Evolutionary conservation across 169 alveolate species (phyloP).

Genomic region (Cryptosporidium ubiquitum): DNA sequence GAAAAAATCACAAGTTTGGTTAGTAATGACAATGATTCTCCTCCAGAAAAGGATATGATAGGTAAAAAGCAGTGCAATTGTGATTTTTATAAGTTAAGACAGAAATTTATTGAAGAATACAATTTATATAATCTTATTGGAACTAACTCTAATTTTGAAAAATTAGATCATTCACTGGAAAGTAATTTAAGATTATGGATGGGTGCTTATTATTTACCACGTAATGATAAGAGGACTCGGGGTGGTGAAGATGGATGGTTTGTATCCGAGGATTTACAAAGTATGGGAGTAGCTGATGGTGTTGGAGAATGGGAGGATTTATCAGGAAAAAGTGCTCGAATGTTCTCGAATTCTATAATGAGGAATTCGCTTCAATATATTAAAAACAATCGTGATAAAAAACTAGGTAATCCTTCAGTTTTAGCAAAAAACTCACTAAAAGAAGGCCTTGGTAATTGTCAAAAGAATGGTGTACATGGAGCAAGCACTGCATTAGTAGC

Average conservation of each 20-base stretch:
- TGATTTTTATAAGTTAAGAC: constrained; percentile 40
- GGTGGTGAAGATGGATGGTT: constrained; percentile 82
- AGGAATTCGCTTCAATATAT: constrained; percentile 37
- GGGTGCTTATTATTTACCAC: constrained; percentile 77
- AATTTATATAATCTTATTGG: constrained; percentile 5
- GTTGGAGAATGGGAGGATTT: constrained; percentile 80
- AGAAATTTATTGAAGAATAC: constrained; percentile 33
- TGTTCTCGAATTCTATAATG: constrained; percentile 76
- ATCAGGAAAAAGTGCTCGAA: constrained; percentile 77
- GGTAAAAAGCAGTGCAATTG: constrained; percentile 18
- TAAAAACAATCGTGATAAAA: neutral
- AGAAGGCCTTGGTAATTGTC: constrained; percentile 19
- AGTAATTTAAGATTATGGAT: constrained; percentile 75
- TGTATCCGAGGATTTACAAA: constrained; percentile 46
- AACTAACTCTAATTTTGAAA: neutral
- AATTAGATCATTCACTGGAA: neutral
- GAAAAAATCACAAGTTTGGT: constrained; percentile 6
- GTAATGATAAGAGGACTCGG: constrained; percentile 76
- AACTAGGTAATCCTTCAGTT: neutral
- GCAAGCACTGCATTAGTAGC: constrained; percentile 65
- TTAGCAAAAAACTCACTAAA: constrained; percentile 41
- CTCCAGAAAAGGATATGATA: neutral
- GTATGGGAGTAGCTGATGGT: constrained; percentile 80
- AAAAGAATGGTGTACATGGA: constrained; percentile 42
- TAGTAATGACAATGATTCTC: neutral